A percentile compares a stretch with the other conserved stretches of the same genome.
Conservation (phyloP, 495 filamentous ascomycete genomes). For the Chaetomium fimeti region DNA sequence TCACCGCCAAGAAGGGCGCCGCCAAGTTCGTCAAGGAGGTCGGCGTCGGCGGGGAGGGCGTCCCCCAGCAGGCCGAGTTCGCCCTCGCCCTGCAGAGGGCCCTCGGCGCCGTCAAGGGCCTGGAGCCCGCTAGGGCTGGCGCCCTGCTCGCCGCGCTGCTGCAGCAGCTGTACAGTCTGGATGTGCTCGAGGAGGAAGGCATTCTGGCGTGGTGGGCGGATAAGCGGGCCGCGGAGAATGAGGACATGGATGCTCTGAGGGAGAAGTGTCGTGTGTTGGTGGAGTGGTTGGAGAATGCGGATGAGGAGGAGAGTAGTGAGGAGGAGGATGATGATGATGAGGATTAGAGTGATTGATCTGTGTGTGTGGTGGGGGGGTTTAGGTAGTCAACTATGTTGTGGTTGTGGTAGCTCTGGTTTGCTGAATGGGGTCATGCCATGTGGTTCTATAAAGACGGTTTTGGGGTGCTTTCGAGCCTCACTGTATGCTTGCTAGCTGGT, state of each 20-base stretch:
- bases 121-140: slow-evolving; percentile 49
- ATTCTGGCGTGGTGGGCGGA: slow-evolving; percentile 87
- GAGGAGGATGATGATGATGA: slow-evolving; percentile 47
- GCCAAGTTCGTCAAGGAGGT: slow-evolving; percentile 53
- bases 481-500: no score
- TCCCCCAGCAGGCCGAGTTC: slow-evolving; percentile 74
- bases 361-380: background rate
- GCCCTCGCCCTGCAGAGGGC: slow-evolving; percentile 79
- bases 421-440: background rate
- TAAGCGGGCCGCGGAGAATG: slow-evolving; percentile 58
- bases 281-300: slow-evolving; percentile 79
- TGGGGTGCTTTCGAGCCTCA: no score
- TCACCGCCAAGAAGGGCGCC: slow-evolving; percentile 48
- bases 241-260: slow-evolving; percentile 67
- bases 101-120: slow-evolving; percentile 56
- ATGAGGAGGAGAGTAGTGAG: slow-evolving; percentile 75
- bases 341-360: background rate
- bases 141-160: slow-evolving; percentile 69
- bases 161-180: slow-evolving; percentile 78
- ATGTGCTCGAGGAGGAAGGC: slow-evolving; percentile 86
- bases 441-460: background rate
- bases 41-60: slow-evolving; percentile 47
- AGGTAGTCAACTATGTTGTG: background rate
- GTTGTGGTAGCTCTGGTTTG: no score
- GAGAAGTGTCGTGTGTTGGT: slow-evolving; percentile 74